Evolutionary conservation across 2,329 filamentous ascomycete genomes (phyloP).

Genomic region (Coleophoma cylindrospora): DNA sequence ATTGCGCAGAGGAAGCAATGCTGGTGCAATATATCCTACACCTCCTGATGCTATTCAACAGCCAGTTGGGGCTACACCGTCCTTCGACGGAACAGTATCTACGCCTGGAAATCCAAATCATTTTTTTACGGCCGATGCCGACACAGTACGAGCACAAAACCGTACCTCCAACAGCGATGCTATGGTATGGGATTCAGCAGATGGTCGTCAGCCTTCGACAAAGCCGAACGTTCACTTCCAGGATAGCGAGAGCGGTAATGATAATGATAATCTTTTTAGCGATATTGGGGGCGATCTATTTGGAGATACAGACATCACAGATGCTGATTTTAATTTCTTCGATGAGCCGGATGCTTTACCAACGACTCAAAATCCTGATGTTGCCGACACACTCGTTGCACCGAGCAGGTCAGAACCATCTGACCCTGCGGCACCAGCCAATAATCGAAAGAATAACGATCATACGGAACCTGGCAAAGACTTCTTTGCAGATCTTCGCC

Average conservation of each 20-base stretch:
- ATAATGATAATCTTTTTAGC: constrained; percentile 58
- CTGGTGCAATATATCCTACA: constrained; percentile 63
- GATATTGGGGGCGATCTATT: constrained; percentile 68
- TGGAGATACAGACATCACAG: constrained; percentile 67
- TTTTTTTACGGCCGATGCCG: constrained; percentile 31
- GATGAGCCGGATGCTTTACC: constrained; percentile 48
- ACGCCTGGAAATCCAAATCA: constrained; percentile 44
- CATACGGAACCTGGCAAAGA: background rate
- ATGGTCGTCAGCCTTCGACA: constrained; percentile 15
- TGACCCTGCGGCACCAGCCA: too few relatives aligned
- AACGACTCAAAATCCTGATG: constrained; percentile 13
- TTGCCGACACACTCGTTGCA: background rate
- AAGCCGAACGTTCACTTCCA: constrained; percentile 16
- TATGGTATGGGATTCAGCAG: constrained; percentile 21
- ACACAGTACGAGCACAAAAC: constrained; percentile 16
- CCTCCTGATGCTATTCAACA: constrained; percentile 62
- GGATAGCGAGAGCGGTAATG: constrained; percentile 26
- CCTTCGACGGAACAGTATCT: constrained; percentile 48
- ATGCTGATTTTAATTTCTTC: constrained; percentile 81
- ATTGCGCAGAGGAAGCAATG: constrained; percentile 42
- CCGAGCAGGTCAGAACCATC: too few relatives aligned
- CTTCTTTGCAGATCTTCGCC: too few relatives aligned
- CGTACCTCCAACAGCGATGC: constrained; percentile 13
- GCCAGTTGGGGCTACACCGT: constrained; percentile 46
- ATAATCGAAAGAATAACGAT: too few relatives aligned